Evolutionary conservation across 805 yeast species (phyloP).

Genomic region (Candida andamanensis): DNA sequence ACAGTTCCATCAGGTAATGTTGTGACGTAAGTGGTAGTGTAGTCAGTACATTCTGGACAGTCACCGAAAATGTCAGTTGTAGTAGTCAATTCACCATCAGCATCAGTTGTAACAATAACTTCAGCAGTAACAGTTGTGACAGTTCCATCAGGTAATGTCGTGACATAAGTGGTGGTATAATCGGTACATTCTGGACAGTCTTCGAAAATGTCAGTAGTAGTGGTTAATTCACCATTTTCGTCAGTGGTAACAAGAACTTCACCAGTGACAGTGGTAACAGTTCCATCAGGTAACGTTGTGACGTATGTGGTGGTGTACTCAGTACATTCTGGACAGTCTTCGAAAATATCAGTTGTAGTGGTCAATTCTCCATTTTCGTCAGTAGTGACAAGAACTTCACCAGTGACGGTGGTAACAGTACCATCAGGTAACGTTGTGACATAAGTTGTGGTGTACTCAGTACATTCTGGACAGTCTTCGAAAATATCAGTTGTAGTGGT

Average conservation of each 20-base stretch:
- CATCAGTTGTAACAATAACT: conserved; percentile 3
- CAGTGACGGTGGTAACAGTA: conserved; percentile 10
- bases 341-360: conserved; percentile 3
- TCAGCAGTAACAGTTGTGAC: conserved; percentile 5
- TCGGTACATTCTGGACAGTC: conserved; percentile 4
- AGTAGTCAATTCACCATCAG: conserved; percentile 4
- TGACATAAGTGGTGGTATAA: conserved; percentile 8
- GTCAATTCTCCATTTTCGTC: conserved; percentile 10
- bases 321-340: conserved; percentile 10
- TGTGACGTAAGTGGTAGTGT: conserved; percentile 12
- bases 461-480: conserved; percentile 2
- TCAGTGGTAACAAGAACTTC: conserved; percentile 1
- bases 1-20: conserved; percentile 5
- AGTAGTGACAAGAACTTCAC: conserved; percentile 12
- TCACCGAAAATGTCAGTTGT: conserved; percentile 2
- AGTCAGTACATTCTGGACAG: conserved; percentile 7
- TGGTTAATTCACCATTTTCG: conserved; percentile 1
- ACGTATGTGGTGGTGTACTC: conserved; percentile 10
- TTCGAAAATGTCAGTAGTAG: conserved; percentile 4
- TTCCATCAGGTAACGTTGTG: conserved; percentile 4
- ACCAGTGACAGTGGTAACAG: conserved; percentile 9
- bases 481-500: conserved; percentile 2
- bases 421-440: conserved; percentile 12
- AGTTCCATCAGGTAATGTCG: conserved; percentile 12
- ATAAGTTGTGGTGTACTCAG: conserved; percentile 6